These are phyloP conservation scores for Ganoderma sinense DNA, from an alignment of 1,284 basidiomycete genomes.

Conservation along the genomic window DNA sequence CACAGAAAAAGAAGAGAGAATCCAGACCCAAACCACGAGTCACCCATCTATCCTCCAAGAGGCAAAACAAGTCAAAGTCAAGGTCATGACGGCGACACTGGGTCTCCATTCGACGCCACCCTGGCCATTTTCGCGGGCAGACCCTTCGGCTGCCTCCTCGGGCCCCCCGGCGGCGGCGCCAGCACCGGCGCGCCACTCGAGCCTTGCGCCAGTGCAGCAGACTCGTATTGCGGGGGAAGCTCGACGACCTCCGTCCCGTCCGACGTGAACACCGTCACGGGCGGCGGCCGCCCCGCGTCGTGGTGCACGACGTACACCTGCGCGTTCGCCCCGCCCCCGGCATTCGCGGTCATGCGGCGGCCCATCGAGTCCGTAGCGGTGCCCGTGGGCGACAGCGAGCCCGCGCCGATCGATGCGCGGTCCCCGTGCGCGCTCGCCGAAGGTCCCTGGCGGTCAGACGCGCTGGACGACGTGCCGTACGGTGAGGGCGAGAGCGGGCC, in stretches of 20 bases:
- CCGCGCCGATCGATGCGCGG: neutral
- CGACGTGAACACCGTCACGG: constrained; percentile 61
- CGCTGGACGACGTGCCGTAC: neutral
- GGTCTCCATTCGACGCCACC: constrained; percentile 15
- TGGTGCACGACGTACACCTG: constrained; percentile 68
- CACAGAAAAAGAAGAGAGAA: neutral
- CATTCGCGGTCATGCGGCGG: constrained; percentile 4
- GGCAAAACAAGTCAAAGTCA: neutral
- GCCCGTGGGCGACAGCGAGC: neutral
- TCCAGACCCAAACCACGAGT: neutral
- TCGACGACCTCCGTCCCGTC: constrained; percentile 64
- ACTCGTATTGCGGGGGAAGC: constrained; percentile 58
- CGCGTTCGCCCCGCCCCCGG: neutral
- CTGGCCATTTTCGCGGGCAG: constrained; percentile 18
- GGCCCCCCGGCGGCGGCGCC: constrained; percentile 14
- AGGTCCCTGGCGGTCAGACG: neutral
- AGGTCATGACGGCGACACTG: neutral
- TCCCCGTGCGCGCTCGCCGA: neutral
- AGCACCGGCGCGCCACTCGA: constrained; percentile 1
- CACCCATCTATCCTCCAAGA: neutral
- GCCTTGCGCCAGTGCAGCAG: constrained; percentile 7
- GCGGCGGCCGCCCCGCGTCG: constrained; percentile 58
- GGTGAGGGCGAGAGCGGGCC: neutral
- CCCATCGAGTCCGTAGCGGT: neutral
- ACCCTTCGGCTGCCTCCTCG: constrained; percentile 20